These are phyloP conservation scores for Papilionanthe hybrid DNA, from an alignment of 116 monocot species.

Conservation along the genomic window DNA sequence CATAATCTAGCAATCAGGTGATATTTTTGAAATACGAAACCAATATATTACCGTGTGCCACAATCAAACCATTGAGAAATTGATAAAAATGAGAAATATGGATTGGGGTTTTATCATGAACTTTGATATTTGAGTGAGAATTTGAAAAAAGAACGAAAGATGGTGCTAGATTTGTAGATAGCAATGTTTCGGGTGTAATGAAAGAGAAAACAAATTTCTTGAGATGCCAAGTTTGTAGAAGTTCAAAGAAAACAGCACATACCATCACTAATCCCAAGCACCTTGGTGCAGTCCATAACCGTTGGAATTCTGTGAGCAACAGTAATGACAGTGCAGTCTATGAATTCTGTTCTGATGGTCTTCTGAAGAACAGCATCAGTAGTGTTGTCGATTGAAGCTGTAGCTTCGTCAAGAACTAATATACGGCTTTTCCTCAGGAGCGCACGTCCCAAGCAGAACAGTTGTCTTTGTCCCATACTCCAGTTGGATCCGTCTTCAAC, in stretches of 20 bases:
- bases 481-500: constrained; percentile 80
- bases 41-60: too few species aligned
- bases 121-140: too few species aligned
- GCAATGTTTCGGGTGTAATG: too few species aligned
- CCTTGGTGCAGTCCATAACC: constrained; percentile 83
- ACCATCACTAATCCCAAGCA: constrained; percentile 86
- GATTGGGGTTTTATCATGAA: too few species aligned
- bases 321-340: constrained; percentile 74
- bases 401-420: constrained; percentile 88
- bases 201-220: background rate
- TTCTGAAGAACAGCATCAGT: constrained; percentile 80
- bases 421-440: constrained; percentile 65
- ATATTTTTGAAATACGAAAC: too few species aligned
- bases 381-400: constrained; percentile 86
- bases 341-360: constrained; percentile 68
- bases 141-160: too few species aligned
- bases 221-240: background rate
- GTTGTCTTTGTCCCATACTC: constrained; percentile 86
- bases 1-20: too few species aligned
- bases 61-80: too few species aligned
- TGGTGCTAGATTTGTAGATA: too few species aligned
- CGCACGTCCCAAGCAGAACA: constrained; percentile 81
- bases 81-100: too few species aligned
- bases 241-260: background rate
- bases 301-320: constrained; percentile 91